A percentile compares a stretch with the other conserved stretches of the same genome.
Conservation (phyloP, 2,329 filamentous ascomycete species). For the Aaosphaeria arxii region DNA sequence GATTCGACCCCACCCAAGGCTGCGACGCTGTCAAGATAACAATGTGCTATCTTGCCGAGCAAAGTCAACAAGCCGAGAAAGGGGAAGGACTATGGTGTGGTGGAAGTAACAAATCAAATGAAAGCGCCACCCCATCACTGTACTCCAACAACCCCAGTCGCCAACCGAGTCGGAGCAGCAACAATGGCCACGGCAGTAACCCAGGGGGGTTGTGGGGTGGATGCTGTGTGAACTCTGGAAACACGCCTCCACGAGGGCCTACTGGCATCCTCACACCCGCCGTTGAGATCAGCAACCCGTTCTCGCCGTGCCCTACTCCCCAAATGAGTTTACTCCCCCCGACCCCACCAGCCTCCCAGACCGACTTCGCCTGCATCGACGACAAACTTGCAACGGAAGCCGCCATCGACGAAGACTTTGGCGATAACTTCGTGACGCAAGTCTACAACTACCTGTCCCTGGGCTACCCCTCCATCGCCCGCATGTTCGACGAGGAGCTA, state of each 20-base stretch:
- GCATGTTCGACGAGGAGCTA: slow-evolving; percentile 80
- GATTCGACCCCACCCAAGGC: slow-evolving; percentile 73
- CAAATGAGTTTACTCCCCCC: slow-evolving; percentile 28
- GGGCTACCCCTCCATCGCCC: slow-evolving; percentile 83
- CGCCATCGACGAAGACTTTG: slow-evolving; percentile 64
- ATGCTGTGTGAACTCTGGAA: slow-evolving; percentile 53
- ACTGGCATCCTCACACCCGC: slow-evolving; percentile 51
- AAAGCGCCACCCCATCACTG: slow-evolving; percentile 30
- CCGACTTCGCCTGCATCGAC: slow-evolving; percentile 41
- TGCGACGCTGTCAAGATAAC: slow-evolving; percentile 48
- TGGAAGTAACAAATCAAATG: slow-evolving; percentile 22
- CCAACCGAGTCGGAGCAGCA: slow-evolving; percentile 48
- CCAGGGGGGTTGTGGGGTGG: slow-evolving; percentile 75
- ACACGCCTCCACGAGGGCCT: slow-evolving; percentile 40
- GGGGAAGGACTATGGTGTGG: slow-evolving; percentile 62
- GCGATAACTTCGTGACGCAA: slow-evolving; percentile 84
- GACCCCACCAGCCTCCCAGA: slow-evolving; percentile 35
- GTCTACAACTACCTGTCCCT: slow-evolving; percentile 96
- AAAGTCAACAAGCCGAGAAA: slow-evolving; percentile 41
- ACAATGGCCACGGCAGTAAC: slow-evolving; percentile 49
- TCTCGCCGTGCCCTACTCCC: slow-evolving; percentile 38
- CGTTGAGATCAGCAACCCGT: slow-evolving; percentile 40
- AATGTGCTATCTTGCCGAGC: slow-evolving; percentile 51
- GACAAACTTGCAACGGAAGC: slow-evolving; percentile 43
- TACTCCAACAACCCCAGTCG: slow-evolving; percentile 36